Evolutionary conservation across 371 early-diverging fungal genomes (phyloP).

Genomic region (Chytridium lagenaria): DNA sequence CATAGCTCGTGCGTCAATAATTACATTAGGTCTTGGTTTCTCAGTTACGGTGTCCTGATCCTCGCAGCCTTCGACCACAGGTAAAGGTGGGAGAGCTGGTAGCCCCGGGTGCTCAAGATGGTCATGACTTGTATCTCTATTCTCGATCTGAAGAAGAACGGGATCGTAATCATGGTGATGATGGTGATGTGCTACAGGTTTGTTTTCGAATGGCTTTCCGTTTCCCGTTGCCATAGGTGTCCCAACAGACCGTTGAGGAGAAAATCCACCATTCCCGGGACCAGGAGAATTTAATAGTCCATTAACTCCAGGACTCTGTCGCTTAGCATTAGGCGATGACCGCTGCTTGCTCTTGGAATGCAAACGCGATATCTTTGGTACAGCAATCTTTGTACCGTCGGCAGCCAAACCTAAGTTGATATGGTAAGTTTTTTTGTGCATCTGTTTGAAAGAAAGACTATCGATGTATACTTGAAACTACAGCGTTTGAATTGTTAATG

Average conservation of each 20-base stretch:
- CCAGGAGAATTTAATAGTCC: background rate
- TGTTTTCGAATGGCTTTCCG: background rate
- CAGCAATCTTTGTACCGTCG: background rate
- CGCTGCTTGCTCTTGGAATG: background rate
- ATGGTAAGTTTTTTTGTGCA: no score
- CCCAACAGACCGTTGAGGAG: background rate
- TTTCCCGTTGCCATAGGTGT: background rate
- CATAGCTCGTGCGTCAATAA: background rate
- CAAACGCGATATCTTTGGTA: conserved; percentile 19
- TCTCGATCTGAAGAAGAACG: background rate
- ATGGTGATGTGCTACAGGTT: background rate
- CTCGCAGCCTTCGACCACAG: no score
- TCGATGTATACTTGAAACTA: no score
- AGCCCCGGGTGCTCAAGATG: no score
- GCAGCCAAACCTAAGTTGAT: no score
- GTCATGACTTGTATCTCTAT: no score
- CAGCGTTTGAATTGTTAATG: no score
- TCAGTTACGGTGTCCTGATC: no score
- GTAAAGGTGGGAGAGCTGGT: no score
- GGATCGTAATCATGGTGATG: background rate
- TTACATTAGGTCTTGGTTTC: no score
- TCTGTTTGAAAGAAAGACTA: no score
- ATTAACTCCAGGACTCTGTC: background rate
- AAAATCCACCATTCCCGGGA: background rate
- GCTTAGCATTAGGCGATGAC: background rate